Conservation (phyloP, 2,329 filamentous ascomycete genomes). For the Fusarium mundagurra region DNA sequence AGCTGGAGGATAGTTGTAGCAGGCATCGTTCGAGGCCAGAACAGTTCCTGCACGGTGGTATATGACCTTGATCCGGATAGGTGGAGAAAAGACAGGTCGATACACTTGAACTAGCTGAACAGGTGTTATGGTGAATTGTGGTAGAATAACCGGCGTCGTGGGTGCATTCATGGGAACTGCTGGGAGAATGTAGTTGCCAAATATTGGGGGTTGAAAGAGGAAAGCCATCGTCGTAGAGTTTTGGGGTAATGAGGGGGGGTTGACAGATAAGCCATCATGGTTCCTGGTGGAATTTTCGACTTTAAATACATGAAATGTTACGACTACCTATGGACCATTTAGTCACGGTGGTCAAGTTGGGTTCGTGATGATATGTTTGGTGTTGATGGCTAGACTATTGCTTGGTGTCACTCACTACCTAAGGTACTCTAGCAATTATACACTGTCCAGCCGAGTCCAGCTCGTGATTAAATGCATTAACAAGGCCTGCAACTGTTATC, state of each 20-base stretch:
- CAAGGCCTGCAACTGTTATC: background rate
- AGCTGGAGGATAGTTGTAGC: conserved; percentile 21
- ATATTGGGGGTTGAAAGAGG: conserved; percentile 41
- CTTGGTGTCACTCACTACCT: background rate
- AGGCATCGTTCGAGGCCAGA: conserved; percentile 22
- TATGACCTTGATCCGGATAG: conserved; percentile 30
- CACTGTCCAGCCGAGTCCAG: no score
- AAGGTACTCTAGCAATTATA: no score
- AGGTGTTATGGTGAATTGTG: background rate
- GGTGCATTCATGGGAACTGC: background rate
- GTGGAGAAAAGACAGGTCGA: background rate
- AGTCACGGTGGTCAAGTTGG: background rate
- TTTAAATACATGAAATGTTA: background rate
- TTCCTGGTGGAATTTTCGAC: background rate
- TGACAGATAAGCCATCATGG: background rate
- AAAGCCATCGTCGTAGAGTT: conserved; percentile 35
- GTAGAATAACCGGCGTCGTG: background rate
- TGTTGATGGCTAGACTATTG: background rate
- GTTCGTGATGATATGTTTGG: conserved; percentile 18
- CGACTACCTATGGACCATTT: background rate
- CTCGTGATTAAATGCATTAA: background rate
- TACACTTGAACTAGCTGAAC: background rate
- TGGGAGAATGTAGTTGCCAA: conserved; percentile 15
- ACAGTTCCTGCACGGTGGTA: conserved; percentile 31
- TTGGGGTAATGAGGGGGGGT: background rate